Evolutionary conservation across 208 protist genomes (phyloP).

Genomic region (Naegleria fowleri): DNA sequence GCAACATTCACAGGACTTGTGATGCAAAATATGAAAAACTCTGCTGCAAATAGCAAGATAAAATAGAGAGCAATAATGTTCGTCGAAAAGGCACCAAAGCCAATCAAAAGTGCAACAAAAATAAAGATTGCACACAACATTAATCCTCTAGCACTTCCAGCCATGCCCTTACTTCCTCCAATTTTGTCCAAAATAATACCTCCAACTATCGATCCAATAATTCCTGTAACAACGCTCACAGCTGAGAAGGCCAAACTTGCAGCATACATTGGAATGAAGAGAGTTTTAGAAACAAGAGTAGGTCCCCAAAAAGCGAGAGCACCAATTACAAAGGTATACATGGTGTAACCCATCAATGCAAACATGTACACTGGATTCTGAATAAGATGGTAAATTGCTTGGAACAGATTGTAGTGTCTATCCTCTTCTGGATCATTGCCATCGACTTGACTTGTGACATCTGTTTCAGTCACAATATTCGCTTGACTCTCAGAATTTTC

Average conservation of each 20-base stretch:
- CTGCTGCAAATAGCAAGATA: not conserved
- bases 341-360: constrained; percentile 21
- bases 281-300: not conserved
- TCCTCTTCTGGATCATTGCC: not conserved
- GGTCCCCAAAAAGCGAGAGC: constrained; percentile 31
- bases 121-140: constrained; percentile 30
- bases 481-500: not conserved
- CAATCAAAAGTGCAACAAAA: not conserved
- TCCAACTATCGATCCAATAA: not conserved
- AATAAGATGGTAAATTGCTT: not conserved
- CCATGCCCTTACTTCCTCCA: constrained; percentile 12
- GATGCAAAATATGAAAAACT: constrained; percentile 26
- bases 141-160: constrained; percentile 12
- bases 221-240: constrained; percentile 7
- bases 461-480: not conserved
- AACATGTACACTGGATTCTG: constrained; percentile 17
- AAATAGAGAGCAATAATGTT: constrained; percentile 22
- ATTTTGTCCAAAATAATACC: constrained; percentile 18
- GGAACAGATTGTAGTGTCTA: constrained; percentile 5
- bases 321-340: constrained; percentile 33
- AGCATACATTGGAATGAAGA: not conserved
- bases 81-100: constrained; percentile 5
- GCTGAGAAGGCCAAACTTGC: constrained; percentile 19
- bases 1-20: constrained; percentile 22
- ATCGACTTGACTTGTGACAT: not conserved